phyloP scores from a whole-genome alignment of 257 asterid genomes.

The Craterostigma plantagineum region DNA sequence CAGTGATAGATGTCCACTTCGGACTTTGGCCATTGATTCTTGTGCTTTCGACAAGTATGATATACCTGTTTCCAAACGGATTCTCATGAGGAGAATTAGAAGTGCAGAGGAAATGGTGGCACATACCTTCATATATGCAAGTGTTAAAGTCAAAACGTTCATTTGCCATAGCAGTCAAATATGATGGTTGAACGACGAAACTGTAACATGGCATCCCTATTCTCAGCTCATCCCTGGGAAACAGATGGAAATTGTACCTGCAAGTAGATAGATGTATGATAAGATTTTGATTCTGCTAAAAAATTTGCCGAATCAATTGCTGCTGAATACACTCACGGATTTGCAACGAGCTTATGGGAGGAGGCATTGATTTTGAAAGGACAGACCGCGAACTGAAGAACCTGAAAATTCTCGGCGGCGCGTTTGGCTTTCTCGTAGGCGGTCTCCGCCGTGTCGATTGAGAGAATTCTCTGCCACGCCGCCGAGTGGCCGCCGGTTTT shows the following conservation, averaged over 20 bases:
- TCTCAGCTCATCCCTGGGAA: constrained; percentile 84
- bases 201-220: constrained; percentile 76
- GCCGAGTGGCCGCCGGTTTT: constrained; percentile 69
- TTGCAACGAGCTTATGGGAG: constrained; percentile 27
- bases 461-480: constrained; percentile 59
- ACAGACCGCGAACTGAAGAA: constrained; percentile 79
- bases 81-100: not conserved
- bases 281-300: not conserved
- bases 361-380: constrained; percentile 57
- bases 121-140: constrained; percentile 75
- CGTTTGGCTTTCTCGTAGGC: constrained; percentile 57
- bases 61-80: constrained; percentile 40
- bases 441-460: constrained; percentile 54
- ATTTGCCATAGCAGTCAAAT: constrained; percentile 55
- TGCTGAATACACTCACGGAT: constrained; percentile 40
- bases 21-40: constrained; percentile 43
- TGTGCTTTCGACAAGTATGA: constrained; percentile 83
- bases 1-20: constrained; percentile 21
- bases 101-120: not conserved
- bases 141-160: constrained; percentile 92
- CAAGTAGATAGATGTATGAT: constrained; percentile 4
- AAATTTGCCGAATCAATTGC: not conserved
- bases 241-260: constrained; percentile 87
- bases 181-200: constrained; percentile 69
- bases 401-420: constrained; percentile 62